Percentiles rank a stretch among this genome's conserved stretches.
These are phyloP conservation scores for Lagenidium giganteum DNA, from an alignment of 352 stramenopile genomes.

Conservation along the genomic window DNA sequence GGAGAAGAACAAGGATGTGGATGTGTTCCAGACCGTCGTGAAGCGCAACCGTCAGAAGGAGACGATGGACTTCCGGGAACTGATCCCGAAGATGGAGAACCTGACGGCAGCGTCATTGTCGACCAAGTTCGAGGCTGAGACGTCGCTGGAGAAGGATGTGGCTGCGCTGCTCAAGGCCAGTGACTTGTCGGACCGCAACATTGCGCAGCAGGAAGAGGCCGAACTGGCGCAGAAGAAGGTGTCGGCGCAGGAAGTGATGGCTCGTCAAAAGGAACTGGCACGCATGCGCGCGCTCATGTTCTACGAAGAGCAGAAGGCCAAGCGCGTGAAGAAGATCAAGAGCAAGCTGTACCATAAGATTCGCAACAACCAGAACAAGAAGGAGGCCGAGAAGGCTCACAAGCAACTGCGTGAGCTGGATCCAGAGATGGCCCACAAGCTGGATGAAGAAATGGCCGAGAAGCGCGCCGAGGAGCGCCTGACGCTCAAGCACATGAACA, in stretches of 20 bases:
- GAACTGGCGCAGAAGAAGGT: slow-evolving; percentile 73
- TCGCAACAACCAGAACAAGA: slow-evolving; percentile 90
- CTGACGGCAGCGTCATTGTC: slow-evolving; percentile 82
- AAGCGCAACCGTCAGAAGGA: slow-evolving; percentile 92
- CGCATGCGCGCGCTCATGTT: slow-evolving; percentile 98
- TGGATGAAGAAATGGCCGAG: slow-evolving; percentile 83
- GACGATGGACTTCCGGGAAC: slow-evolving; percentile 92
- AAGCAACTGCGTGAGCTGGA: slow-evolving; percentile 75
- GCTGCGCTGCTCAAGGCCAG: slow-evolving; percentile 54
- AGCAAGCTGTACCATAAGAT: slow-evolving; percentile 99
- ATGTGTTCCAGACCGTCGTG: slow-evolving; percentile 87
- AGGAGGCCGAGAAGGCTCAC: slow-evolving; percentile 83
- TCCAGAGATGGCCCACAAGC: slow-evolving; percentile 56
- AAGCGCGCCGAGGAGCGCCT: slow-evolving; percentile 96
- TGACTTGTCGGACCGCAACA: slow-evolving; percentile 49
- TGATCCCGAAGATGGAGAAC: slow-evolving; percentile 74
- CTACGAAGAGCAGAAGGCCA: slow-evolving; percentile 98
- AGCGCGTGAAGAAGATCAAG: slow-evolving; percentile 99
- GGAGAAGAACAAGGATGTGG: slow-evolving; percentile 84
- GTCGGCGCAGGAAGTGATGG: slow-evolving; percentile 71
- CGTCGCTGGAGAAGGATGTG: slow-evolving; percentile 86
- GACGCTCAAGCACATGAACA: slow-evolving; percentile 98
- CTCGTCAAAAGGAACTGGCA: slow-evolving; percentile 89
- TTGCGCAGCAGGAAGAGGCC: slow-evolving; percentile 64
- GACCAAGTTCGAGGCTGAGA: slow-evolving; percentile 92